Percentiles rank a stretch among this genome's conserved stretches.
Evolutionary conservation across 495 filamentous ascomycete species (phyloP).

Genomic region (Thozetella sp.): DNA sequence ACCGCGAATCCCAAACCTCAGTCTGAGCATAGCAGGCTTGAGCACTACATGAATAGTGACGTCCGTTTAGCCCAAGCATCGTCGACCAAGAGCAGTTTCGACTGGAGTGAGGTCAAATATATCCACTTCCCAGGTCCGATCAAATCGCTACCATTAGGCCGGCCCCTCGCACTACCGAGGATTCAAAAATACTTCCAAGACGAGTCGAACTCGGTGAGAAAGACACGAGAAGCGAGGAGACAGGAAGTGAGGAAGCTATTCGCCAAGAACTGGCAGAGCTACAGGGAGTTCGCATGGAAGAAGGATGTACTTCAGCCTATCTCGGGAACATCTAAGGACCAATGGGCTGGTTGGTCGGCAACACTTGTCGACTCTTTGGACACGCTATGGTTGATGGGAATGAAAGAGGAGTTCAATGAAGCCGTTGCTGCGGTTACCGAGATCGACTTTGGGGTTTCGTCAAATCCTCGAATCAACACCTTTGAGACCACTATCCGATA

Average conservation of each 20-base stretch:
- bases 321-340: slow-evolving; percentile 52
- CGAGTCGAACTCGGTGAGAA: slow-evolving; percentile 62
- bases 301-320: slow-evolving; percentile 40
- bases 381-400: slow-evolving; percentile 82
- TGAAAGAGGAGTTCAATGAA: slow-evolving; percentile 74
- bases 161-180: slow-evolving; percentile 66
- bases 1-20: no score
- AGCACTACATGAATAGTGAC: no score
- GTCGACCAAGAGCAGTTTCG: no score
- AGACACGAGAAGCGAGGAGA: slow-evolving; percentile 62
- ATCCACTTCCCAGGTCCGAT: no score
- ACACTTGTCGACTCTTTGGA: slow-evolving; percentile 81
- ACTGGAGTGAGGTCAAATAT: no score
- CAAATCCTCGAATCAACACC: slow-evolving; percentile 51
- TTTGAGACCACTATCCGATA: slow-evolving; percentile 79
- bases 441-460: slow-evolving; percentile 74
- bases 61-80: no score
- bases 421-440: slow-evolving; percentile 65
- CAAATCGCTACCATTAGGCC: slow-evolving; percentile 73
- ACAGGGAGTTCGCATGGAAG: background rate
- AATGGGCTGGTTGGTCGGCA: slow-evolving; percentile 84
- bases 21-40: no score
- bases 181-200: slow-evolving; percentile 73
- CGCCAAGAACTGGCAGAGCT: background rate
- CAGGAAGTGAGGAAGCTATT: no score